Percentiles rank a stretch among this genome's conserved stretches.
Conservation (phyloP, 2,329 filamentous ascomycete genomes). For the Aspergillus latus region DNA sequence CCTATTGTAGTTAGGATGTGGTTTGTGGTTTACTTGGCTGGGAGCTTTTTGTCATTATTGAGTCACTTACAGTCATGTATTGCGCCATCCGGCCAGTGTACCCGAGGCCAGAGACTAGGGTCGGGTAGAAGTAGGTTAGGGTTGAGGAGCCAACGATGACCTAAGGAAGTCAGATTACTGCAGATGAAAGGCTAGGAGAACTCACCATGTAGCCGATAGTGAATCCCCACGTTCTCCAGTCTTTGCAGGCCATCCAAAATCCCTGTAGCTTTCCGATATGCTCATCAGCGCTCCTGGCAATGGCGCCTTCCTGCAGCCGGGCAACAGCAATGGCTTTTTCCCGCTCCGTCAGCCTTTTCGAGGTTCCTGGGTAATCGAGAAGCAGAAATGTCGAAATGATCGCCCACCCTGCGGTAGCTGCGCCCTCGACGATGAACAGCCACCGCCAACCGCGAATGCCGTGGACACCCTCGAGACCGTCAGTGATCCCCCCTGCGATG, state of each 20-base stretch:
- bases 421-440: slow-evolving; percentile 9
- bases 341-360: background rate
- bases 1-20: background rate
- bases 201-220: background rate
- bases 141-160: slow-evolving; percentile 7
- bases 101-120: background rate
- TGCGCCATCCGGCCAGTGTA: background rate
- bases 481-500: background rate
- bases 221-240: slow-evolving; percentile 6
- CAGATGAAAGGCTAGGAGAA: background rate
- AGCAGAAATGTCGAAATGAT: background rate
- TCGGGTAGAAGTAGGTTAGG: slow-evolving; percentile 4
- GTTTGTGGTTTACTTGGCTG: too few species aligned
- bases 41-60: too few species aligned
- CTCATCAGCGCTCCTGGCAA: background rate
- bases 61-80: slow-evolving; percentile 4
- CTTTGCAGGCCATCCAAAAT: background rate
- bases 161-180: background rate
- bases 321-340: background rate
- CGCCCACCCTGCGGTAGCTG: background rate
- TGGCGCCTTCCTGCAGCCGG: background rate
- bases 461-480: background rate
- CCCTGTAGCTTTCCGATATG: background rate
- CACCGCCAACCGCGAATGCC: slow-evolving; percentile 1
- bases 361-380: background rate